Evolutionary conservation across 257 asterid genomes (phyloP).

Genomic region (Solanum sejunctum): DNA sequence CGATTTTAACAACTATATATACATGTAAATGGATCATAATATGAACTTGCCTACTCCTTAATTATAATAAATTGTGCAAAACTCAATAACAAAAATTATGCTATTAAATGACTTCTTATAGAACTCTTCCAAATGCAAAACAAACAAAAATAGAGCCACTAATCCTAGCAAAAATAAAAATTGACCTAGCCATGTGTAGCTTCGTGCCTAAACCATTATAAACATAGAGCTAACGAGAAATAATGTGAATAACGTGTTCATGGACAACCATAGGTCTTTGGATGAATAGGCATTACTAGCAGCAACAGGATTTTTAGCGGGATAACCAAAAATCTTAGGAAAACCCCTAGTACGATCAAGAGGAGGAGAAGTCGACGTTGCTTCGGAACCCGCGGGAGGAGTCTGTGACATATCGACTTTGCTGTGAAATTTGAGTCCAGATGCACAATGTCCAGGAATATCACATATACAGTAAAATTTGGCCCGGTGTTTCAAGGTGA

Average conservation of each 20-base stretch:
- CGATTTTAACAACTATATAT: too few relatives aligned
- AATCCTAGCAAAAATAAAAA: background rate
- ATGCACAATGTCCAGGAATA: background rate
- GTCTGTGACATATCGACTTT: background rate
- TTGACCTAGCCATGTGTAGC: background rate
- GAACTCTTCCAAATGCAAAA: too few relatives aligned
- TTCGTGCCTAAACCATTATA: background rate
- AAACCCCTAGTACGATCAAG: background rate
- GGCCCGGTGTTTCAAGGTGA: background rate
- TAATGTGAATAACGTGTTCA: background rate
- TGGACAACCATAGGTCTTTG: background rate
- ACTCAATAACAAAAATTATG: too few relatives aligned
- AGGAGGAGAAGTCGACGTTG: background rate
- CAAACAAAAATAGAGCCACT: too few relatives aligned
- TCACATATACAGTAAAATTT: background rate
- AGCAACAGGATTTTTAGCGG: background rate
- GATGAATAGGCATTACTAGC: background rate
- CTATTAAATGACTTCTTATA: too few relatives aligned
- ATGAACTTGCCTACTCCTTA: too few relatives aligned
- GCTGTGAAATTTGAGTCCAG: background rate
- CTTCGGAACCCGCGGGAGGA: background rate
- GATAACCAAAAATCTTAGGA: background rate
- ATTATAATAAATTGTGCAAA: too few relatives aligned
- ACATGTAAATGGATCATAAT: too few relatives aligned
- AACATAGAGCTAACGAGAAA: background rate